phyloP scores from a whole-genome alignment of 2,329 filamentous ascomycete species.

The Lasiodiplodia citricola region DNA sequence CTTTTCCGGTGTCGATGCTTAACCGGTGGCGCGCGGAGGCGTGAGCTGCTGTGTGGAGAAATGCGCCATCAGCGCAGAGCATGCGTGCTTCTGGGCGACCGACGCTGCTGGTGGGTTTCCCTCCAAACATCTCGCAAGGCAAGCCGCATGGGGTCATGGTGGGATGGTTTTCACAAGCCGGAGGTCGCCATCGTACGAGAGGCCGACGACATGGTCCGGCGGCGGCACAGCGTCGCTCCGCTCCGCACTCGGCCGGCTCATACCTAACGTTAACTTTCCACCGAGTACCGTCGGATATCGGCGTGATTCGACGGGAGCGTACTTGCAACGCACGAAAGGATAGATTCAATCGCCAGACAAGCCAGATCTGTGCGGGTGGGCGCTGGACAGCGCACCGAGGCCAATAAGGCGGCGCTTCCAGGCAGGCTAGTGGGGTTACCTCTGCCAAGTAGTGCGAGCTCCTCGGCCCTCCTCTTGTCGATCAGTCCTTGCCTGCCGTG shows the following conservation, averaged over 20 bases:
- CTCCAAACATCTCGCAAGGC: background rate
- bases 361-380: background rate
- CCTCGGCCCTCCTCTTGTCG: slow-evolving; percentile 21
- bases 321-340: background rate
- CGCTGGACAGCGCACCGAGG: slow-evolving; percentile 10
- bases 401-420: slow-evolving; percentile 7
- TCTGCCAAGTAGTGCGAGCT: slow-evolving; percentile 18
- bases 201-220: slow-evolving; percentile 8
- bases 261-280: background rate
- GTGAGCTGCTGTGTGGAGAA: background rate
- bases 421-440: background rate
- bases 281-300: slow-evolving; percentile 14
- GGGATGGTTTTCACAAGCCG: background rate
- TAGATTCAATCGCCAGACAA: background rate
- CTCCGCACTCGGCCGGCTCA: slow-evolving; percentile 12
- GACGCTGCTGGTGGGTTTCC: background rate
- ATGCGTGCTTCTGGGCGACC: background rate
- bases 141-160: slow-evolving; percentile 7
- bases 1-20: slow-evolving; percentile 11
- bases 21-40: slow-evolving; percentile 4
- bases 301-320: background rate
- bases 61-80: background rate
- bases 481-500: slow-evolving; percentile 14
- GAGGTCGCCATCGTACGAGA: slow-evolving; percentile 1
- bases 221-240: slow-evolving; percentile 20